Evolutionary conservation across 805 yeast genomes (phyloP).

Genomic region (Candida boleticola): DNA sequence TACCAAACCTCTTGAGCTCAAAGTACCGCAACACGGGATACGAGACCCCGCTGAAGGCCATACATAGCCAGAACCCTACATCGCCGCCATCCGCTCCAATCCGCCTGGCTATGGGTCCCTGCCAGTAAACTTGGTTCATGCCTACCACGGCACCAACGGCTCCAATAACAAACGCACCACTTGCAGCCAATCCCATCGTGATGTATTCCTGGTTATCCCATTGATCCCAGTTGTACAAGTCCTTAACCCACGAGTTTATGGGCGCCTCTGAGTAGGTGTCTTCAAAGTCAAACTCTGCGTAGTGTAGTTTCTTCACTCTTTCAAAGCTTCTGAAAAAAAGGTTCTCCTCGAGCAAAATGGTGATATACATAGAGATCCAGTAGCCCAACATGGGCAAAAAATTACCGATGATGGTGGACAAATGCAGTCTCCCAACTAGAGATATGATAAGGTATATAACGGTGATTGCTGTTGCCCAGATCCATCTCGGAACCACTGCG

Average conservation of each 20-base stretch:
- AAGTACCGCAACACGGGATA: slow-evolving; percentile 31
- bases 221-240: slow-evolving; percentile 27
- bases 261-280: slow-evolving; percentile 4
- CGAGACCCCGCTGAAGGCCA: slow-evolving; percentile 30
- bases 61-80: slow-evolving; percentile 37
- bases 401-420: slow-evolving; percentile 33
- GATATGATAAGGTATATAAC: slow-evolving; percentile 31
- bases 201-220: slow-evolving; percentile 28
- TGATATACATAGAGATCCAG: slow-evolving; percentile 39
- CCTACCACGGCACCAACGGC: slow-evolving; percentile 40
- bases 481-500: slow-evolving; percentile 35
- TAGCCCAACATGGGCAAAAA: slow-evolving; percentile 42
- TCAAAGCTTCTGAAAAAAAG: slow-evolving; percentile 24
- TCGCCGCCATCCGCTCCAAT: slow-evolving; percentile 35
- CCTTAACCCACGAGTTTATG: slow-evolving; percentile 5
- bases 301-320: slow-evolving; percentile 21
- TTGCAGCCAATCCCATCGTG: slow-evolving; percentile 35
- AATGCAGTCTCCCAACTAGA: slow-evolving; percentile 30
- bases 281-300: slow-evolving; percentile 22
- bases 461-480: slow-evolving; percentile 33
- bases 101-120: slow-evolving; percentile 34
- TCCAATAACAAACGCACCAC: slow-evolving; percentile 28
- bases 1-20: slow-evolving; percentile 29
- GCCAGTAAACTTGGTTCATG: slow-evolving; percentile 39
- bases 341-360: slow-evolving; percentile 34